phyloP scores from a whole-genome alignment of 352 stramenopile genomes.

The Blastocystis sp. region DNA sequence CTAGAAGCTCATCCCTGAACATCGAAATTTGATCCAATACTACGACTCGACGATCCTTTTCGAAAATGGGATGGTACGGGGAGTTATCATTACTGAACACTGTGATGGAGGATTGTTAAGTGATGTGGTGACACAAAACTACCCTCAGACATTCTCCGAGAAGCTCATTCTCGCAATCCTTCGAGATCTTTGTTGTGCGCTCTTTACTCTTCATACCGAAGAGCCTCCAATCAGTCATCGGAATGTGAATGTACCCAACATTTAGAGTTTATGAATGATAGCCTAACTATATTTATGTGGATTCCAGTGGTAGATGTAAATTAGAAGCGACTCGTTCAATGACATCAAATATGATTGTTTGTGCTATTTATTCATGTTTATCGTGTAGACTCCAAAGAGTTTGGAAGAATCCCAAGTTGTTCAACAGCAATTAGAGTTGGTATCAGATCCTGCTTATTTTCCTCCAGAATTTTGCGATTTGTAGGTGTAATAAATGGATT shows the following conservation, averaged over 20 bases:
- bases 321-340: slow-evolving; percentile 43
- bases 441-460: slow-evolving; percentile 42
- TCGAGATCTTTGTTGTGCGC: slow-evolving; percentile 40
- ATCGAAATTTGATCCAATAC: slow-evolving; percentile 60
- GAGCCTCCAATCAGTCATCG: slow-evolving; percentile 44
- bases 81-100: slow-evolving; percentile 61
- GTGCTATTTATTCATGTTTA: neutral
- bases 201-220: slow-evolving; percentile 34
- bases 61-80: slow-evolving; percentile 5
- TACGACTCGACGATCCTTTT: slow-evolving; percentile 40
- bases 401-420: slow-evolving; percentile 43
- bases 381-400: slow-evolving; percentile 14
- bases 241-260: slow-evolving; percentile 24
- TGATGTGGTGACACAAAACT: slow-evolving; percentile 33
- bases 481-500: neutral
- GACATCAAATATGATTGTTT: slow-evolving; percentile 58
- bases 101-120: slow-evolving; percentile 44
- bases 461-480: slow-evolving; percentile 65
- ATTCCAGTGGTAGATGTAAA: slow-evolving; percentile 59
- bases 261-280: neutral
- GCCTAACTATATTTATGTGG: slow-evolving; percentile 54
- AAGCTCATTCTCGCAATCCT: slow-evolving; percentile 58
- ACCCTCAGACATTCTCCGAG: slow-evolving; percentile 48
- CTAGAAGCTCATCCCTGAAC: slow-evolving; percentile 57
- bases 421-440: slow-evolving; percentile 33